Evolutionary conservation across 441 rosid species (phyloP), one percentile per base, ranked within the genome.

Genomic region (Eutrema salsugineum): DNA sequence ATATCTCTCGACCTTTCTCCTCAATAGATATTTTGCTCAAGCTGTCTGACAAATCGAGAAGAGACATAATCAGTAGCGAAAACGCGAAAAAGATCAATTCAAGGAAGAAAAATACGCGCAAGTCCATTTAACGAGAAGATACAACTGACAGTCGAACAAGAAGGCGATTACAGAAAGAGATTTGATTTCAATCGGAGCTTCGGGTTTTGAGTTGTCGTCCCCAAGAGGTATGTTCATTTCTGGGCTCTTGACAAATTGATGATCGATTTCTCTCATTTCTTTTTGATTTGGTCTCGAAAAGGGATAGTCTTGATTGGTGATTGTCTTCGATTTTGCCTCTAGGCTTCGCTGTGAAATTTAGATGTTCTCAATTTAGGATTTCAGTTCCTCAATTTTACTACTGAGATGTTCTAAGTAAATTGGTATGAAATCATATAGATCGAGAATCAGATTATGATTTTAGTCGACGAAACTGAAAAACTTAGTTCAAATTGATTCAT

Each of bases 181-280:
- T 65, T 51, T 66, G 24, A 61, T 40, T 61, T 49, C 40, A 2
- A 48, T 60, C 46, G 8, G 1, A 11, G 22, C 22, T 44, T 53
- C 22, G 39, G 22, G 5, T 5, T 39, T 3, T 15, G 57, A 27
- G 19, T 10, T 66, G 1, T 51, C 36, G 7, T 22, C 27, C 30
- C 35, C 32, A 11, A 28, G 10, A 55, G 79, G 79, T 76, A 63
- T 6, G 75, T 39, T 27, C 8, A 53, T 43, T 40, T 59, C 61
- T 58, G 3, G 19, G 0, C 19, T 3, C 12, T 49, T 19, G 6
- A 5, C 8, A 4, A 20, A 14, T 30, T 10, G 28, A 0, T 42
- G n/a, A 6, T 58, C 28, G 0, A 24, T 24, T 60, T 16, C 35
- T 42, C 24, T 24, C 14, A 40, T 20, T 46, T 24, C 28, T 0